Percentiles rank a stretch among this genome's conserved stretches.
These are phyloP conservation scores for Fragaria vesca DNA, from an alignment of 306 rosid genomes.

Conservation along the genomic window DNA sequence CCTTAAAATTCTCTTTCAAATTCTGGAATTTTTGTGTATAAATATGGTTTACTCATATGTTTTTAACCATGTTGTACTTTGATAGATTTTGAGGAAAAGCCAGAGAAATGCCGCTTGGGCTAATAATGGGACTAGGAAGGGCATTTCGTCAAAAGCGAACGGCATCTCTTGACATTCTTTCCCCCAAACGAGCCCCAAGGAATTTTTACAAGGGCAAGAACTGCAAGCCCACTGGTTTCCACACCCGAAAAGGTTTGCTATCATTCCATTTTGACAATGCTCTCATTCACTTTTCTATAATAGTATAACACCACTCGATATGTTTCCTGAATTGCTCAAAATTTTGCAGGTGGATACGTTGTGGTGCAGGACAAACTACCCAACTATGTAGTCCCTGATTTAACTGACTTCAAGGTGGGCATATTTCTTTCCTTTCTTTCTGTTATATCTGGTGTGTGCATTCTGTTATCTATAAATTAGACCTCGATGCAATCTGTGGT, in stretches of 20 bases:
- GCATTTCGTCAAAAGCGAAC: slow-evolving; percentile 39
- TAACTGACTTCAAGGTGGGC: slow-evolving; percentile 38
- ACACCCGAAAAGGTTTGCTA: slow-evolving; percentile 70
- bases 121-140: slow-evolving; percentile 40
- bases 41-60: background rate
- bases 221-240: slow-evolving; percentile 89
- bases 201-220: slow-evolving; percentile 83
- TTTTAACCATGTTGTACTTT: background rate
- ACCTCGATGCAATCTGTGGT: background rate
- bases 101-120: slow-evolving; percentile 34
- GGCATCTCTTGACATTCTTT: slow-evolving; percentile 55
- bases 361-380: slow-evolving; percentile 38
- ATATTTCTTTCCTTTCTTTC: background rate
- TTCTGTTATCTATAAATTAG: background rate
- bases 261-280: background rate
- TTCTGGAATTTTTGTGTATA: background rate
- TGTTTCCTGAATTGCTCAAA: background rate
- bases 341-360: slow-evolving; percentile 38
- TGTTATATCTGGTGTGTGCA: background rate
- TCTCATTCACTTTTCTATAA: background rate
- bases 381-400: slow-evolving; percentile 37
- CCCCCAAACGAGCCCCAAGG: slow-evolving; percentile 77
- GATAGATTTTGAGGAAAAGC: background rate
- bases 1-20: too few species aligned
- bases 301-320: background rate